These are phyloP conservation scores for Cystobasidiaceae sp. DNA, from an alignment of 1,284 basidiomycete genomes.

Conservation along the genomic window DNA sequence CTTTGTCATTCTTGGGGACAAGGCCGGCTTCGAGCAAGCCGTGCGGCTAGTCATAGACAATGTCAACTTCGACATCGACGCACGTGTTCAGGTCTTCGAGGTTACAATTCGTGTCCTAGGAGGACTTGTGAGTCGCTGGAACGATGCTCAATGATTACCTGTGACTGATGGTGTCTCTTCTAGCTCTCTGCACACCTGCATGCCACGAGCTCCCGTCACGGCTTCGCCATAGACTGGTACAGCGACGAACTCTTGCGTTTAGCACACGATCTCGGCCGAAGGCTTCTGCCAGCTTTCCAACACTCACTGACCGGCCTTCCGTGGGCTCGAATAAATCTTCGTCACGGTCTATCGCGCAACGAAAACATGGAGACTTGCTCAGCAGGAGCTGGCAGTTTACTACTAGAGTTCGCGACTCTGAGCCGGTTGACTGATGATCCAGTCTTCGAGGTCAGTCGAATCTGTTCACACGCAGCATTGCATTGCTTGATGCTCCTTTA, in stretches of 20 bases:
- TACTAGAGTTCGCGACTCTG: slow-evolving; percentile 85
- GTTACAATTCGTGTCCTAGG: slow-evolving; percentile 55
- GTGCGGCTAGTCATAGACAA: slow-evolving; percentile 67
- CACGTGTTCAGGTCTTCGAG: slow-evolving; percentile 72
- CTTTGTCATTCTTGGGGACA: slow-evolving; percentile 67
- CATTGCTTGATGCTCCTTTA: slow-evolving; percentile 6
- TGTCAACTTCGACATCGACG: slow-evolving; percentile 72
- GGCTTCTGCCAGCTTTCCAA: slow-evolving; percentile 78
- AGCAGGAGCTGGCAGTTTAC: slow-evolving; percentile 83
- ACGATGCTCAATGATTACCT: background rate
- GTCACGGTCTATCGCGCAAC: slow-evolving; percentile 59
- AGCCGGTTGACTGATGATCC: slow-evolving; percentile 80
- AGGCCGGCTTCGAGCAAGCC: slow-evolving; percentile 64
- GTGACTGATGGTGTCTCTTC: no score
- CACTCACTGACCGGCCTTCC: slow-evolving; percentile 78
- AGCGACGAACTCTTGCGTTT: slow-evolving; percentile 64
- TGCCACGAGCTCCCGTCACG: slow-evolving; percentile 54
- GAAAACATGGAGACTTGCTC: slow-evolving; percentile 73
- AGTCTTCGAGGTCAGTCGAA: slow-evolving; percentile 74
- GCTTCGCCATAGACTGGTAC: slow-evolving; percentile 42
- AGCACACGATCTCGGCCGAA: slow-evolving; percentile 75
- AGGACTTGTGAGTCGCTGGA: slow-evolving; percentile 53
- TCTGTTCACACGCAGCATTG: slow-evolving; percentile 45
- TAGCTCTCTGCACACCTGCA: slow-evolving; percentile 75
- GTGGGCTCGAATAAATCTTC: slow-evolving; percentile 76